These are phyloP conservation scores for Macrolepiota fuliginosa DNA, from an alignment of 768 basidiomycete genomes.

Conservation along the genomic window DNA sequence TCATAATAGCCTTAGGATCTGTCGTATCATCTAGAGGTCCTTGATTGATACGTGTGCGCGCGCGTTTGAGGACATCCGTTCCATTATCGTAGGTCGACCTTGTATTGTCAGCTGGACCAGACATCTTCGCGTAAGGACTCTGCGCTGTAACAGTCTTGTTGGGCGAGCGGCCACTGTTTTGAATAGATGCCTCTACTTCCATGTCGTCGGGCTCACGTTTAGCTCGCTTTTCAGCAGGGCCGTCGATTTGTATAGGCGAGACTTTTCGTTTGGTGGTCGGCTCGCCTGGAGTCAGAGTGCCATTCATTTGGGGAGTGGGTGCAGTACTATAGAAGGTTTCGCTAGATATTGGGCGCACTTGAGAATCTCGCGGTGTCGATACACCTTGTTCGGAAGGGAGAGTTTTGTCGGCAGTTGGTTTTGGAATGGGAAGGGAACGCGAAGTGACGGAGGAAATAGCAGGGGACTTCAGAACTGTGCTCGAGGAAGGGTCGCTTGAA, in stretches of 20 bases:
- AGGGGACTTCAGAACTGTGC: conserved; percentile 16
- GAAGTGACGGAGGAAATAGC: conserved; percentile 8
- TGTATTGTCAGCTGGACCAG: conserved; percentile 14
- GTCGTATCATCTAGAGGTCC: conserved; percentile 42
- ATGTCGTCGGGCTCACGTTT: conserved; percentile 50
- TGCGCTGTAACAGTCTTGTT: conserved; percentile 15
- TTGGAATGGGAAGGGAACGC: neutral
- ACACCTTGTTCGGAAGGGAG: neutral
- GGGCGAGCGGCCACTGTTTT: neutral
- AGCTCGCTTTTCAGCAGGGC: conserved; percentile 62
- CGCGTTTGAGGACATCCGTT: neutral
- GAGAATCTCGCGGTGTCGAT: conserved; percentile 6
- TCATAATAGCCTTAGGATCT: conserved; percentile 39
- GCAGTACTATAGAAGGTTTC: conserved; percentile 14
- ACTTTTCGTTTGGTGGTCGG: conserved; percentile 50
- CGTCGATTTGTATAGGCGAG: conserved; percentile 42
- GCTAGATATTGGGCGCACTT: neutral
- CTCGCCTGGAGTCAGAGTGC: conserved; percentile 18
- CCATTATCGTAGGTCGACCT: conserved; percentile 14
- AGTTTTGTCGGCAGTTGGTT: conserved; percentile 1
- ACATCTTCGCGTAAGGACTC: conserved; percentile 13
- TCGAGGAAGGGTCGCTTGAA: conserved; percentile 42
- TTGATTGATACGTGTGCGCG: conserved; percentile 17
- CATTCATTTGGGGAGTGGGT: conserved; percentile 5
- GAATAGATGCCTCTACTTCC: conserved; percentile 35